Evolutionary conservation across 257 asterid species (phyloP).

Genomic region (Gardenia jasminoides): DNA sequence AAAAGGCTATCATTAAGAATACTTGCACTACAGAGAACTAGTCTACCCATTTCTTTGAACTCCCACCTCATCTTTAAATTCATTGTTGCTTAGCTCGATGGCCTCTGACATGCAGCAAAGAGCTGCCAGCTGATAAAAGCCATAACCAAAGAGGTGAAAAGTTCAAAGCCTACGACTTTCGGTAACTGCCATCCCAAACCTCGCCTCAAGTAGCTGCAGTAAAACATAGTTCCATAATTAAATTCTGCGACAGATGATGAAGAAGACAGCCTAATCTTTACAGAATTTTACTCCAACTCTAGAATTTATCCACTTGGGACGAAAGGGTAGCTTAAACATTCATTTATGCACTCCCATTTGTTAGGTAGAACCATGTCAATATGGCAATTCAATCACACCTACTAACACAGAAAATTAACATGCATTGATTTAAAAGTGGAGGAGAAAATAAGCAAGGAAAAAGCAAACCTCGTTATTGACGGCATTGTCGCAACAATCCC

Average conservation of each 20-base stretch:
- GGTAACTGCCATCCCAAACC: conserved; percentile 91
- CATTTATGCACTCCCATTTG: background rate
- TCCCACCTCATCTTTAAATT: background rate
- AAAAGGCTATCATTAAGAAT: background rate
- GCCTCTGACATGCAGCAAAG: conserved; percentile 82
- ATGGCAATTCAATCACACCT: background rate
- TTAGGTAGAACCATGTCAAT: background rate
- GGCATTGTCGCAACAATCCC: conserved; percentile 96
- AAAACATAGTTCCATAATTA: background rate
- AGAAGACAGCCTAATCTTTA: no score
- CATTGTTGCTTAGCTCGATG: conserved; percentile 42
- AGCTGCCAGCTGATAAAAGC: conserved; percentile 98
- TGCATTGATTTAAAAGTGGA: background rate
- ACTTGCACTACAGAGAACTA: background rate
- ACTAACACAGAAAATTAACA: background rate
- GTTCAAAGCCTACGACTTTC: conserved; percentile 82
- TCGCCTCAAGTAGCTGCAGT: conserved; percentile 73
- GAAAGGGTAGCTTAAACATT: background rate
- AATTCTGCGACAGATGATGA: background rate
- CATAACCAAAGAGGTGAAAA: conserved; percentile 73
- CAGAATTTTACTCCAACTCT: background rate
- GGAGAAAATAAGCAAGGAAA: background rate
- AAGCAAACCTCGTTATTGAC: conserved; percentile 68
- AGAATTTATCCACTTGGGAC: background rate
- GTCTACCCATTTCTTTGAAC: background rate